A percentile compares a stretch with the other conserved stretches of the same genome.
Conservation (phyloP, 371 early-diverging fungal species). For the Coemansia sp. region DNA sequence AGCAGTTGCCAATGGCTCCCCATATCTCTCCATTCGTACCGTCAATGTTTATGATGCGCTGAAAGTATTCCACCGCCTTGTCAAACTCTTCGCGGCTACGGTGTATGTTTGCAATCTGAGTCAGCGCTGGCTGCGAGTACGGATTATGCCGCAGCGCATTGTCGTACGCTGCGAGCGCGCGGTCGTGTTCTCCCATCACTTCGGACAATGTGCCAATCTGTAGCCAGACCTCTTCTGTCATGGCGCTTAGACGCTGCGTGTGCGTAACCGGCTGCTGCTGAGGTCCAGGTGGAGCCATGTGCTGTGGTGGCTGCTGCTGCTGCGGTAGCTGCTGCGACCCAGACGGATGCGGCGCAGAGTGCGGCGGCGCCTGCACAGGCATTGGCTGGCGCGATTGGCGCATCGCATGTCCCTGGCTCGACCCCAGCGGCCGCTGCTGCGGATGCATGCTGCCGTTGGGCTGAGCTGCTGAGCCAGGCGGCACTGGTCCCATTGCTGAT, state of each 20-base stretch:
- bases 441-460: constrained; percentile 35
- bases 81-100: constrained; percentile 58
- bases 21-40: constrained; percentile 84
- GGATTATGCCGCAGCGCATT: constrained; percentile 85
- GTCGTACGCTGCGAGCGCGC: constrained; percentile 81
- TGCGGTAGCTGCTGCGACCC: constrained; percentile 14
- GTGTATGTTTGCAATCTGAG: constrained; percentile 61
- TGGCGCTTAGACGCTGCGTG: constrained; percentile 62
- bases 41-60: constrained; percentile 78
- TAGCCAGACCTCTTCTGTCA: constrained; percentile 78
- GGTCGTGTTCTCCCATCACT: constrained; percentile 72
- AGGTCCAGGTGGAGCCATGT: constrained; percentile 1
- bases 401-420: constrained; percentile 27
- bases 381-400: constrained; percentile 25
- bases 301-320: constrained; percentile 5
- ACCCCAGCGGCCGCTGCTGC: constrained; percentile 20
- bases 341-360: constrained; percentile 4
- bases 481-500: constrained; percentile 28
- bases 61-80: constrained; percentile 84
- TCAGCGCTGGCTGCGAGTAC: constrained; percentile 75
- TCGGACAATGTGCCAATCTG: constrained; percentile 73
- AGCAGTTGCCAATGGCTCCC: constrained; percentile 91
- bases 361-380: constrained; percentile 16
- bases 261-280: constrained; percentile 47
- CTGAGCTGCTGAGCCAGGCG: constrained; percentile 17